Base-by-base conservation (phyloP, 371 early-diverging fungal genomes). In the Coemansia sp. region DNA sequence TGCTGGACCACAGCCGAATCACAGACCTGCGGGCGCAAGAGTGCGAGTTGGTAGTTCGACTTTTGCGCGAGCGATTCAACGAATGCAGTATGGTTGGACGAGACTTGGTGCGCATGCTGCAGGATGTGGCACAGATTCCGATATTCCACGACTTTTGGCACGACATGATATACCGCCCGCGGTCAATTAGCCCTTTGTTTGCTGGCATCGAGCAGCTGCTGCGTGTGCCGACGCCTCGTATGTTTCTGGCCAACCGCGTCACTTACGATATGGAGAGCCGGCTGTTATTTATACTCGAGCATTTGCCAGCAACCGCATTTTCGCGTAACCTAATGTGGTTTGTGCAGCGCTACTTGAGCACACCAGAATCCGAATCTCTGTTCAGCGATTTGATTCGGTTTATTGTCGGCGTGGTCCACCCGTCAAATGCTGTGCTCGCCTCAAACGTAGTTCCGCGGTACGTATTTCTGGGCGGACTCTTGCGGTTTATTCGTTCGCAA, bases 401-500 rank as follows among this genome's bases (percentile, higher is more conserved):
- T 61, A 84, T 92, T 42, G 86, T 88, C 29, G 86, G 89, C 52
- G 90, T 87, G 0, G 87, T 89, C 80, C 90, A 92, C 76, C 92
- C 92, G 7, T 76, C 86, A n/a, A 92, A 91, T 63, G 84, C 84
- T 10, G 83, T 92, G 1, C 74, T 92, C 22, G 88, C 87, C 16
- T 90, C 90, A 10, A 82, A 82, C 21, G 86, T 90, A 47, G 90
- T 92, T 14, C 91, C 90, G 31, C 84, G 93, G 1, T 92, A 89
- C 68, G 86, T 88, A 2, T 66, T 92, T 18, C 87, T 92, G 50
- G 87, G 88, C 5, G 82, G 82, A 14, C 65, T 92, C 26, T 52
- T 92, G 27, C 72, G 88, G 10, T 72, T 71, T 37, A 82, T 91
- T 56, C 67, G 84, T 64, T 82, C 86, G 42, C 82, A 82, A 59